Evolutionary conservation across 176 grass and related monocot species (phyloP).

Genomic region (Cenchrus purpureus): DNA sequence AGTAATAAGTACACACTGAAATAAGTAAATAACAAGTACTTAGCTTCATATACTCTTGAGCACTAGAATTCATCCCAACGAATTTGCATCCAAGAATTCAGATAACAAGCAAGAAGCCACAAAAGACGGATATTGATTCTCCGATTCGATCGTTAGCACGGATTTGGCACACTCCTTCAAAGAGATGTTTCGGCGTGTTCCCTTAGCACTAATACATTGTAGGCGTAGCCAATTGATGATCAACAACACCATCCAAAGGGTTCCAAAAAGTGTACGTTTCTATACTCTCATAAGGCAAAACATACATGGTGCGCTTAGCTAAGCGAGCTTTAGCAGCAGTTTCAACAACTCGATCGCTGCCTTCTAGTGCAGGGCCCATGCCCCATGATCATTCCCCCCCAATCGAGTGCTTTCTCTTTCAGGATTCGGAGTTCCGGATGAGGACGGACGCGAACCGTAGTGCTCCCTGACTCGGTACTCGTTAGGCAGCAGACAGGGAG

Average conservation of each 20-base stretch:
- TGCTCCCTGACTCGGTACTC: constrained; percentile 38
- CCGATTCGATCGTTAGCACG: background rate
- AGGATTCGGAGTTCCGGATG: constrained; percentile 40
- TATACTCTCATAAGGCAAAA: background rate
- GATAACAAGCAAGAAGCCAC: background rate
- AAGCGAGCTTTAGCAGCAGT: constrained; percentile 31
- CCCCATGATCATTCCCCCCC: background rate
- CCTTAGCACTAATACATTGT: background rate
- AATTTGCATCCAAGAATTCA: background rate
- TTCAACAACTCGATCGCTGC: background rate
- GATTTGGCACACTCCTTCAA: background rate
- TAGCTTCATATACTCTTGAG: background rate
- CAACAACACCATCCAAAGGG: background rate
- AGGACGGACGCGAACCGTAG: constrained; percentile 33
- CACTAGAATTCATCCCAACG: background rate
- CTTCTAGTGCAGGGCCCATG: background rate
- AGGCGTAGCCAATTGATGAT: background rate
- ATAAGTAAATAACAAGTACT: no score
- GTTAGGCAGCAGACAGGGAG: background rate
- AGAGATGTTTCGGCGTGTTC: background rate
- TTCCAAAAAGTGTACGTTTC: no score
- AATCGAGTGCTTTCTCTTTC: constrained; percentile 5
- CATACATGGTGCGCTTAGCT: constrained; percentile 31
- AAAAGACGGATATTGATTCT: background rate
- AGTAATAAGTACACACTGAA: background rate